Evolutionary conservation across 345 rosid genomes (phyloP).

Genomic region (Iberis pinnata): DNA sequence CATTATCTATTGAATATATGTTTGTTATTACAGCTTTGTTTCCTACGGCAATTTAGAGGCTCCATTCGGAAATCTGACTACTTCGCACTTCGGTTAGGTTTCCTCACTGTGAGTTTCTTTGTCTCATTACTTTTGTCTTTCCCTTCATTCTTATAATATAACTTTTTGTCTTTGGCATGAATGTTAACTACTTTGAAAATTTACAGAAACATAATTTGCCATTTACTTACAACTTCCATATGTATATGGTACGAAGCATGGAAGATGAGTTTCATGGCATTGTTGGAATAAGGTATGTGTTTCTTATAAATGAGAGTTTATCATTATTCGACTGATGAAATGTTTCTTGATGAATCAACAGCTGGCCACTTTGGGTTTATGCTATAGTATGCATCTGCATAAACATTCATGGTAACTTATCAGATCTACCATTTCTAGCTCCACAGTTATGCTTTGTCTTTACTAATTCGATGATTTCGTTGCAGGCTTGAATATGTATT

Average conservation of each 20-base stretch:
- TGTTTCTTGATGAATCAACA: slow-evolving; percentile 33
- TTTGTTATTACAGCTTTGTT: slow-evolving; percentile 65
- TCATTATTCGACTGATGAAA: slow-evolving; percentile 9
- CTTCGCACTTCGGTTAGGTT: slow-evolving; percentile 77
- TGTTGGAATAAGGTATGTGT: slow-evolving; percentile 68
- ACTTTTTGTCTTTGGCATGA: slow-evolving; percentile 1
- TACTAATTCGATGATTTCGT: slow-evolving; percentile 5
- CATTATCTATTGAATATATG: background rate
- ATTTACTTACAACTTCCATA: slow-evolving; percentile 75
- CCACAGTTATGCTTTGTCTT: background rate
- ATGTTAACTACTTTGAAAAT: slow-evolving; percentile 7
- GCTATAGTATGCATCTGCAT: slow-evolving; percentile 79
- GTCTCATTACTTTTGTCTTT: background rate
- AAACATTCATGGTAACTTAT: slow-evolving; percentile 66
- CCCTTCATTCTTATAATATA: background rate
- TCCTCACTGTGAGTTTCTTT: slow-evolving; percentile 58
- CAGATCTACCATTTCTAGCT: background rate
- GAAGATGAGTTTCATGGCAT: slow-evolving; percentile 98
- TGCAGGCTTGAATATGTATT: slow-evolving; percentile 82
- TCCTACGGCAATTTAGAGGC: slow-evolving; percentile 70
- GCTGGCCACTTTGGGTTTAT: slow-evolving; percentile 94
- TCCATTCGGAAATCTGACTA: slow-evolving; percentile 76
- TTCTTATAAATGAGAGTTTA: background rate
- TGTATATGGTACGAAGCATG: slow-evolving; percentile 92
- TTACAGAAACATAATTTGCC: slow-evolving; percentile 90